Evolutionary conservation across 2,329 filamentous ascomycete species (phyloP), one percentile per base, ranked within the genome.

Genomic region (Curvularia hawaiiensis): DNA sequence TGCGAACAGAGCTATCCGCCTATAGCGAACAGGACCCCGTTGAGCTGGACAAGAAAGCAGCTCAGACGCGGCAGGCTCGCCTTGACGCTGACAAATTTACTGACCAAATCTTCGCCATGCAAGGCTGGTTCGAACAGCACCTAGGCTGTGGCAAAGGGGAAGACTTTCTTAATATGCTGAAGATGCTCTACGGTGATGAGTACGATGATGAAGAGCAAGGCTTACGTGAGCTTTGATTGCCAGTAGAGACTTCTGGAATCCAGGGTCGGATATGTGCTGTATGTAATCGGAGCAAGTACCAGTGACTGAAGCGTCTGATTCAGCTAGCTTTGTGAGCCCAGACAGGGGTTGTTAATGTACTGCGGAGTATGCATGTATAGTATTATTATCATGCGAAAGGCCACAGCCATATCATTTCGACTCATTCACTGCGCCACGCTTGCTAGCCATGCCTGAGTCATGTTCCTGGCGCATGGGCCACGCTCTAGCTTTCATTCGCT

Each of bases 191-290:
- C 62, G 82, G 80, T 9, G 79, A 80, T 22, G 83, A 86, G 64
- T 85, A 80, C 65, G 80, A 79, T 52, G 73, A 82, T 54, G 84
- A 87, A 54, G 83, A 81, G 39, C 79, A 79, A 46, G 80, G 81
- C 8, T 72, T 85, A 60, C 74, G 74, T 26, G 83, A 77, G 63
- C 61, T 75, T 16, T 26, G 38, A 16, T 43, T 12, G 20, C 28
- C 9, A 9, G 20, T 11, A 3, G 12, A 24, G 28, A 12, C 4
- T 24, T 24, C 11, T 33, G 26, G 26, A 20, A n/a, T 41, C n/a
- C 22, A 30, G n/a, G 22, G 11, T 26, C 28, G 33, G 16, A 22
- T 26, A 35, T 16, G 33, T 35, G 22, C 28, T 7, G 38, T 24
- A 24, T 12, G 8, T 12, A 40, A 14, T 10, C 18, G 14, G 1